phyloP scores from a whole-genome alignment of 495 filamentous ascomycete genomes.

The Xylaria longipes region DNA sequence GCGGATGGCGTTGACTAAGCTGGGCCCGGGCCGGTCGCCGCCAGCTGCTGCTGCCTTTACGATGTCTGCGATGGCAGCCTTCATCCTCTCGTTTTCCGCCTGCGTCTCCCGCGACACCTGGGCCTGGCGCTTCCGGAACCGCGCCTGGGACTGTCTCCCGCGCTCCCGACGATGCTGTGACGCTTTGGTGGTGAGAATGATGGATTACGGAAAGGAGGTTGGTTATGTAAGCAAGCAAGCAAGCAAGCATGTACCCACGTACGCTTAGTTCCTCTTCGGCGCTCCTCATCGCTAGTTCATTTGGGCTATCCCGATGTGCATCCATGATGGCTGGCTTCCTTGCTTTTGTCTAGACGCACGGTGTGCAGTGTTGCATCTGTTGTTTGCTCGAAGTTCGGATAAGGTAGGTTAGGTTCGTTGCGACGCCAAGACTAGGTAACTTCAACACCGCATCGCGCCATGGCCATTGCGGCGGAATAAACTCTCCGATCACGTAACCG shows the following conservation, averaged over 20 bases:
- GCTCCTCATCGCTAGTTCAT: neutral
- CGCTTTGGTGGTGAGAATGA: neutral
- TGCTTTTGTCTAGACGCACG: neutral
- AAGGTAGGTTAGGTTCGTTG: too few species aligned
- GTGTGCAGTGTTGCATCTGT: neutral
- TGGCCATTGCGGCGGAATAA: neutral
- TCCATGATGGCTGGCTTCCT: neutral
- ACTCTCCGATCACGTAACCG: slow-evolving; percentile 13
- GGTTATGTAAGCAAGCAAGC: neutral
- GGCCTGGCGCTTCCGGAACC: slow-evolving; percentile 33
- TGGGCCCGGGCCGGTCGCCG: slow-evolving; percentile 26
- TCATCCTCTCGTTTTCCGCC: slow-evolving; percentile 29
- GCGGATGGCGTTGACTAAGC: slow-evolving; percentile 27
- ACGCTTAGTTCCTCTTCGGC: slow-evolving; percentile 21
- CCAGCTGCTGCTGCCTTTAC: slow-evolving; percentile 12
- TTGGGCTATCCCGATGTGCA: neutral
- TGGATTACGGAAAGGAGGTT: neutral
- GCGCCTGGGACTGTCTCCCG: slow-evolving; percentile 31
- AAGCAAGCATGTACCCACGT: neutral
- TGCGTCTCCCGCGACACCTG: slow-evolving; percentile 15
- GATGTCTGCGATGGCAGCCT: slow-evolving; percentile 30
- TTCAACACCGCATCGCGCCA: too few species aligned
- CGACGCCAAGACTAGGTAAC: neutral
- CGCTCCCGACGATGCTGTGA: slow-evolving; percentile 36
- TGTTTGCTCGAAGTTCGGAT: too few species aligned